phyloP scores from a whole-genome alignment of 805 yeast genomes.

The Candida tallmaniae region DNA sequence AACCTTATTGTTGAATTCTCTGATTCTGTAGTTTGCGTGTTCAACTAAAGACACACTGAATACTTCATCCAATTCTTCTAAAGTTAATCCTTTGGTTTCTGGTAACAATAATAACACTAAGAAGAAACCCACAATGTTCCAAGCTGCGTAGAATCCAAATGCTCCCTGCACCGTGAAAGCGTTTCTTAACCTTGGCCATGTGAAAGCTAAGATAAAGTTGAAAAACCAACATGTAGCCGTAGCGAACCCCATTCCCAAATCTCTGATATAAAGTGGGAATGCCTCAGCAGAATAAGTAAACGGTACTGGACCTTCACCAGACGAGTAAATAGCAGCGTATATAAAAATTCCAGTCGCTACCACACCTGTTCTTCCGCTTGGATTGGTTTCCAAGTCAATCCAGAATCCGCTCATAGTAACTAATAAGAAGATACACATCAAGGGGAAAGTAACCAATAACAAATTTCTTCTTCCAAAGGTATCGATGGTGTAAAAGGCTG shows the following conservation, averaged over 20 bases:
- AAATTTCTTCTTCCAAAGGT: constrained; percentile 67
- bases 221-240: constrained; percentile 74
- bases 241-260: constrained; percentile 75
- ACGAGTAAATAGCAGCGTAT: constrained; percentile 68
- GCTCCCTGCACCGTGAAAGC: constrained; percentile 81
- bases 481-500: constrained; percentile 79
- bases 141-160: constrained; percentile 83
- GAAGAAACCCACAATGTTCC: constrained; percentile 70
- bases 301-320: constrained; percentile 88
- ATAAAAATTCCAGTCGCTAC: constrained; percentile 71
- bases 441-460: constrained; percentile 56
- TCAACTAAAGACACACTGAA: constrained; percentile 52
- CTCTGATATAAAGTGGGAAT: constrained; percentile 74
- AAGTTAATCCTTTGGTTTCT: constrained; percentile 61
- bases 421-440: constrained; percentile 55
- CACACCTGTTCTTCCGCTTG: constrained; percentile 57
- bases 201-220: constrained; percentile 63
- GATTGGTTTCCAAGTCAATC: constrained; percentile 43
- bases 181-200: constrained; percentile 70
- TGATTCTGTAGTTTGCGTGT: constrained; percentile 46
- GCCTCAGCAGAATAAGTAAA: constrained; percentile 84
- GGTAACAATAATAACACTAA: constrained; percentile 68
- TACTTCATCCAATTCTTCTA: constrained; percentile 74
- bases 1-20: constrained; percentile 30
- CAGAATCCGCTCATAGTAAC: constrained; percentile 70